Evolutionary conservation across 352 stramenopile species (phyloP).

Genomic region (Ophiocytium majus): DNA sequence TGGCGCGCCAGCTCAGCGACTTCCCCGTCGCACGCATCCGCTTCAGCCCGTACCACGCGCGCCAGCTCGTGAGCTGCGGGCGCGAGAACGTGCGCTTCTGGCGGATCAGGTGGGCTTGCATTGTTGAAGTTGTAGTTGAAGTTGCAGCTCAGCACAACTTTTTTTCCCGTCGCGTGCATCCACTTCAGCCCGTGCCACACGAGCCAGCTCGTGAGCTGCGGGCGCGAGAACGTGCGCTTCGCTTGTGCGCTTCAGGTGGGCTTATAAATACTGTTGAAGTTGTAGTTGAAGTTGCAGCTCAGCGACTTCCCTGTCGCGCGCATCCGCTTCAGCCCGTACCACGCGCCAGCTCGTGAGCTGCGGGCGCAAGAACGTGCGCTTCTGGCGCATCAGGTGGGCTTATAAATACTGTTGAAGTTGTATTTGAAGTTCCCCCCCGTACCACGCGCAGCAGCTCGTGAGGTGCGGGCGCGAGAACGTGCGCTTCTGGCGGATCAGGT

Average conservation of each 20-base stretch:
- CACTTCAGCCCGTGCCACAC: constrained; percentile 73
- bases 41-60: constrained; percentile 73
- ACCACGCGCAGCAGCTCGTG: constrained; percentile 66
- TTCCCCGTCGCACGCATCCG: constrained; percentile 67
- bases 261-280: too few relatives aligned
- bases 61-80: constrained; percentile 78
- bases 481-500: constrained; percentile 74
- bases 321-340: constrained; percentile 74
- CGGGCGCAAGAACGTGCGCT: constrained; percentile 82
- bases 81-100: constrained; percentile 86
- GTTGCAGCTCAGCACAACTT: too few relatives aligned
- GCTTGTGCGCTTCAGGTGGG: constrained; percentile 66
- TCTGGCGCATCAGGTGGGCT: constrained; percentile 67
- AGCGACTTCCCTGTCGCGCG: constrained; percentile 73
- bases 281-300: too few relatives aligned
- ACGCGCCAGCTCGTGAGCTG: constrained; percentile 74
- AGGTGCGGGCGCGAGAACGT: constrained; percentile 83
- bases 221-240: constrained; percentile 83
- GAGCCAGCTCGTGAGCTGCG: constrained; percentile 76
- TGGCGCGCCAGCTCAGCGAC: constrained; percentile 77
- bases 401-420: too few relatives aligned
- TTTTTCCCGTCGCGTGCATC: constrained; percentile 70
- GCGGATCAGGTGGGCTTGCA: constrained; percentile 60
- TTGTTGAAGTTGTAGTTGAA: too few relatives aligned
- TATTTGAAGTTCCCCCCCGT: too few relatives aligned